Percentiles rank a stretch among this genome's conserved stretches.
These are phyloP conservation scores for Xylaria telfairii DNA, from an alignment of 495 filamentous ascomycete species.

Conservation along the genomic window DNA sequence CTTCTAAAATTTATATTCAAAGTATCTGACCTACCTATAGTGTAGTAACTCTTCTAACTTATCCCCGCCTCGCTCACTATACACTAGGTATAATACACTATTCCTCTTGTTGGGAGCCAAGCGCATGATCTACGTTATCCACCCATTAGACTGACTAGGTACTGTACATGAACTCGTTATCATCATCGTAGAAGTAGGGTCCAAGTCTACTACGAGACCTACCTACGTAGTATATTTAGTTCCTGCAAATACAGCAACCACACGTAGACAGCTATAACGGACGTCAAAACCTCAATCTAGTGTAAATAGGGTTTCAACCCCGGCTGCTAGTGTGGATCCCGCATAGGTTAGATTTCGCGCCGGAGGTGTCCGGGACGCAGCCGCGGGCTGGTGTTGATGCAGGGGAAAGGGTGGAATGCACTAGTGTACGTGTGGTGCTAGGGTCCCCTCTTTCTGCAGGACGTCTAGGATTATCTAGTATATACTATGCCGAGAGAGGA, in stretches of 20 bases:
- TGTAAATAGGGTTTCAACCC: conserved; percentile 9
- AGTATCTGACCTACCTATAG: neutral
- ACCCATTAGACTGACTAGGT: neutral
- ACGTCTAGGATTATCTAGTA: neutral
- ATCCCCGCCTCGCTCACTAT: neutral
- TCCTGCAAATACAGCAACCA: neutral
- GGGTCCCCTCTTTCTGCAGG: neutral
- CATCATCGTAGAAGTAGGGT: neutral
- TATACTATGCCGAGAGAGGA: conserved; percentile 4
- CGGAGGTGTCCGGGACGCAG: neutral
- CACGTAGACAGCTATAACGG: neutral
- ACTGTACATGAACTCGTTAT: neutral
- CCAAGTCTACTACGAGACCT: neutral
- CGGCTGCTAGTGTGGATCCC: neutral
- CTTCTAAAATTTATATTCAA: neutral
- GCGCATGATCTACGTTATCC: neutral
- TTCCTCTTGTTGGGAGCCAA: neutral
- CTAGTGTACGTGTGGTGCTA: neutral
- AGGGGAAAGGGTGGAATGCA: neutral
- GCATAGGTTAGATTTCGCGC: neutral
- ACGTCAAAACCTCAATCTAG: neutral
- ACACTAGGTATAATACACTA: too few species aligned
- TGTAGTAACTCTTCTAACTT: neutral
- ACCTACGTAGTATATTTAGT: too few species aligned
- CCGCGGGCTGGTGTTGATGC: conserved; percentile 8